Percentiles rank a stretch among this genome's conserved stretches.
phyloP scores from a whole-genome alignment of 2,329 filamentous ascomycete genomes.

The Cladosporium sp. region DNA sequence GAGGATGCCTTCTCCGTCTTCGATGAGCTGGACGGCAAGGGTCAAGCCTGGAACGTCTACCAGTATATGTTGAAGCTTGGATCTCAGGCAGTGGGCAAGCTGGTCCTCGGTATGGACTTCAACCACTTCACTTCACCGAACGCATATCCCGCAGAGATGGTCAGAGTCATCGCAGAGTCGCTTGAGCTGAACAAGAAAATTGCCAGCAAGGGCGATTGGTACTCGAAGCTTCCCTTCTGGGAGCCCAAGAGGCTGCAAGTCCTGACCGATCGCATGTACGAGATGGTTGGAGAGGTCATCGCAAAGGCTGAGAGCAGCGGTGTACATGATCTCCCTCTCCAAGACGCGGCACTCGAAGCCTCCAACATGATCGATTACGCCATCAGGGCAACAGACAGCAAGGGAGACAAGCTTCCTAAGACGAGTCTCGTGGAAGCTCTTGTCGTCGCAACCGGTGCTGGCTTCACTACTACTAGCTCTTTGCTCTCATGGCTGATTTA shows the following conservation, averaged over 20 bases:
- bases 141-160: constrained; percentile 44
- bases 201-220: constrained; percentile 53
- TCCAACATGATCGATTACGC: constrained; percentile 41
- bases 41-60: constrained; percentile 46
- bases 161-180: constrained; percentile 47
- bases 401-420: constrained; percentile 52
- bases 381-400: constrained; percentile 50
- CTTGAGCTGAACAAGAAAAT: constrained; percentile 59
- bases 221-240: constrained; percentile 54
- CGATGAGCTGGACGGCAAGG: constrained; percentile 45
- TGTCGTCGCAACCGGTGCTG: constrained; percentile 53
- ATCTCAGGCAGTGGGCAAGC: constrained; percentile 42
- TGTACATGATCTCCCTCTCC: constrained; percentile 32
- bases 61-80: constrained; percentile 49
- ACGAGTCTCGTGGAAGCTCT: constrained; percentile 39
- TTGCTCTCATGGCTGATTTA: constrained; percentile 58
- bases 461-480: constrained; percentile 58
- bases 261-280: constrained; percentile 32
- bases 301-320: constrained; percentile 30
- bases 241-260: constrained; percentile 45
- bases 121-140: constrained; percentile 47
- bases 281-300: constrained; percentile 33
- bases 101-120: constrained; percentile 44
- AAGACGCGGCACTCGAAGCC: constrained; percentile 37
- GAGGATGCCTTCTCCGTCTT: constrained; percentile 49